Conservation (phyloP, 768 basidiomycete species). For the Auricularia sp. region DNA sequence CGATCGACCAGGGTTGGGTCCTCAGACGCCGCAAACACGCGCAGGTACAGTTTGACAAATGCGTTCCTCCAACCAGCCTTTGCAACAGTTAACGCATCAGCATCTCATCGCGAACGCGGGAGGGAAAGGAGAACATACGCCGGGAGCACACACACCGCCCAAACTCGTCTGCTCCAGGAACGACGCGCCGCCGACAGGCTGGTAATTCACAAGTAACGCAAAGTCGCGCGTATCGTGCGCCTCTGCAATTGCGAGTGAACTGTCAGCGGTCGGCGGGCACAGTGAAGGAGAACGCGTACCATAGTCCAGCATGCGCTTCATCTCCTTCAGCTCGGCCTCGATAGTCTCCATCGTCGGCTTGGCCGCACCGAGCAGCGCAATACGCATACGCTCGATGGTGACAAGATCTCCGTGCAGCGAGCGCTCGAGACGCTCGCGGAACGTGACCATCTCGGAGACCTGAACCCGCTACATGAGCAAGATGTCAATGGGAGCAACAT, state of each 20-base stretch:
- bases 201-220: slow-evolving; percentile 66
- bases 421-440: slow-evolving; percentile 72
- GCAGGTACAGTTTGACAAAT: background rate
- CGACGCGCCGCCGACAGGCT: slow-evolving; percentile 42
- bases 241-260: slow-evolving; percentile 27
- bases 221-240: slow-evolving; percentile 87
- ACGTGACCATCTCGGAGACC: slow-evolving; percentile 76
- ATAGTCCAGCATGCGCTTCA: background rate
- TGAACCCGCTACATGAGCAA: slow-evolving; percentile 19
- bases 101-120: background rate
- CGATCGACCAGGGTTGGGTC: too few relatives aligned
- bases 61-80: slow-evolving; percentile 5
- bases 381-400: slow-evolving; percentile 76
- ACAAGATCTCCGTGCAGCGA: slow-evolving; percentile 77
- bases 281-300: background rate
- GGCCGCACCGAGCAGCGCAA: slow-evolving; percentile 27
- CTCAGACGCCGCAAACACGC: background rate
- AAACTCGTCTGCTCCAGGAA: slow-evolving; percentile 64
- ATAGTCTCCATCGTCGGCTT: background rate
- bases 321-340: background rate
- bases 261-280: background rate
- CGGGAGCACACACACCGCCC: slow-evolving; percentile 45
- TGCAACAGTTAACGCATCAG: slow-evolving; percentile 34
- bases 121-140: slow-evolving; percentile 34
- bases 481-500: background rate